Conservation (phyloP, 495 filamentous ascomycete species). For the Umbilicaria muhlenbergii region DNA sequence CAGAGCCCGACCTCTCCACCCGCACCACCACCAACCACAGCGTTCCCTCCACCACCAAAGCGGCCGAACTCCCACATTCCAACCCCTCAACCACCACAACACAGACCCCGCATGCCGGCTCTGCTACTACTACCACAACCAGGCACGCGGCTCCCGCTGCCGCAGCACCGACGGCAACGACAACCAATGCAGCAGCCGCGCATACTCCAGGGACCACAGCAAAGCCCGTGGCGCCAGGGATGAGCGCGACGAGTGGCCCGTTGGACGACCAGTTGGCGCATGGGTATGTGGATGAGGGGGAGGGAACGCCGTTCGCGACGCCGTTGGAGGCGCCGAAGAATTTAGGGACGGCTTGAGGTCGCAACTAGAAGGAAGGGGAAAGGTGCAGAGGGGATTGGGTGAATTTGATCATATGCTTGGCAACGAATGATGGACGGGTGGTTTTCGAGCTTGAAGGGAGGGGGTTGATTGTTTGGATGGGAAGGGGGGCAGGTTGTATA, state of each 20-base stretch:
- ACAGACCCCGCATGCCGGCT: neutral
- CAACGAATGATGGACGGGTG: too few relatives aligned
- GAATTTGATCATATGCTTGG: too few relatives aligned
- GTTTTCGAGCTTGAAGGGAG: too few relatives aligned
- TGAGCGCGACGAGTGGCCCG: slow-evolving; percentile 14
- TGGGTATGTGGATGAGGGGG: slow-evolving; percentile 2
- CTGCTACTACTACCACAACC: neutral
- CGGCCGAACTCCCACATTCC: neutral
- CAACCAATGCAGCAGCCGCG: neutral
- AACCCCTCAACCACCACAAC: neutral
- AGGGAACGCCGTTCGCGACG: too few relatives aligned
- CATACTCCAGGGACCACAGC: neutral
- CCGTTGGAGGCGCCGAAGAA: too few relatives aligned
- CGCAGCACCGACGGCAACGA: neutral
- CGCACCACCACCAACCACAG: too few relatives aligned
- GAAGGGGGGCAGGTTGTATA: too few relatives aligned
- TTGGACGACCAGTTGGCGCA: slow-evolving; percentile 10
- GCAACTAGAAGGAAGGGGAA: too few relatives aligned
- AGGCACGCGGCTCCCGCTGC: neutral
- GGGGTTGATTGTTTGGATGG: too few relatives aligned
- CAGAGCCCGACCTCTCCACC: neutral
- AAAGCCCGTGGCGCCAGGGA: neutral
- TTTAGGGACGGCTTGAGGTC: too few relatives aligned
- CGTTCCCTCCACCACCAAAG: neutral
- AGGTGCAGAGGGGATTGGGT: too few relatives aligned